phyloP scores from a whole-genome alignment of 805 yeast species.

The Lipomyces yamanashiensis region DNA sequence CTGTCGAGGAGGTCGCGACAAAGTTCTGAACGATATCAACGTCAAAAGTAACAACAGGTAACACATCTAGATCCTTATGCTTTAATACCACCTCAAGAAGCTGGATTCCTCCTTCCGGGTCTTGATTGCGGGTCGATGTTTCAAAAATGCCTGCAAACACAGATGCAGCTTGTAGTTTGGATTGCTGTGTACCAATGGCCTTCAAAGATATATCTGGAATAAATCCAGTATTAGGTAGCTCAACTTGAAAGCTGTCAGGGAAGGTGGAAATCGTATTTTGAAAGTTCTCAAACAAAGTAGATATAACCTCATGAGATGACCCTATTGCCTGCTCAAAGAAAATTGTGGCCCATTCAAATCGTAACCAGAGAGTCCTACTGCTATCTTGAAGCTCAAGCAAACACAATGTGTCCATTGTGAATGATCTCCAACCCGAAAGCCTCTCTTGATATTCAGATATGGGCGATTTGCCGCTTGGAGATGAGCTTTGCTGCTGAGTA shows the following conservation, averaged over 20 bases:
- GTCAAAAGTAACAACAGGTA: conserved; percentile 9
- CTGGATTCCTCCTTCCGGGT: conserved; percentile 39
- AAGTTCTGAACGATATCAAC: conserved; percentile 42
- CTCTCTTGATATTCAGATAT: conserved; percentile 10
- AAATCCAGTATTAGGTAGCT: conserved; percentile 42
- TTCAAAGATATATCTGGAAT: conserved; percentile 61
- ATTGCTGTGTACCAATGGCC: conserved; percentile 62
- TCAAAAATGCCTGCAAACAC: conserved; percentile 61
- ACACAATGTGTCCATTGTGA: conserved; percentile 13
- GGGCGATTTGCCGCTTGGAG: not conserved
- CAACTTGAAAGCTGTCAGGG: not conserved
- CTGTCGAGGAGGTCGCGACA: conserved; percentile 64
- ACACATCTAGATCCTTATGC: conserved; percentile 28
- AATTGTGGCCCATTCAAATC: conserved; percentile 57
- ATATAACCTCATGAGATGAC: conserved; percentile 45
- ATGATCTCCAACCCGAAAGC: conserved; percentile 10
- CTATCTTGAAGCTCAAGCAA: not conserved
- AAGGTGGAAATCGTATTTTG: conserved; percentile 4
- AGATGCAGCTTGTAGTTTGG: conserved; percentile 71
- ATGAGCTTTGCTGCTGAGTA: conserved; percentile 15
- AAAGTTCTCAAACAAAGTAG: conserved; percentile 40
- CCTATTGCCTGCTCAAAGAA: conserved; percentile 52
- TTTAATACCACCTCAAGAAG: conserved; percentile 56
- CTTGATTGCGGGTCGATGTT: conserved; percentile 40
- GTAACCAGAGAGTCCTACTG: not conserved